These are phyloP conservation scores for Ceratocystis ficicola DNA, from an alignment of 2,329 filamentous ascomycete genomes.

Conservation along the genomic window DNA sequence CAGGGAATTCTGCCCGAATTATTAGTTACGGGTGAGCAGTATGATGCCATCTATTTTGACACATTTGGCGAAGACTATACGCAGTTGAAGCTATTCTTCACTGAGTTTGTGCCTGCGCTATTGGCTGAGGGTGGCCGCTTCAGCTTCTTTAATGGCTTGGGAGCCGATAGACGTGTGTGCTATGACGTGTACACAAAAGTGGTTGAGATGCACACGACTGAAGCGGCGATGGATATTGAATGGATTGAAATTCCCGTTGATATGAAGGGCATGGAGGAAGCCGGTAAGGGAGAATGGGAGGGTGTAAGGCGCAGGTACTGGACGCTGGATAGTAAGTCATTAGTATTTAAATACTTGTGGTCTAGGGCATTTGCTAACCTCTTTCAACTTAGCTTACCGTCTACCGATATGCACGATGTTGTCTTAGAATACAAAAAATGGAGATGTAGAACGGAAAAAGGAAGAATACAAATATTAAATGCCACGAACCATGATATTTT, in stretches of 20 bases:
- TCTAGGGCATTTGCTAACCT: conserved; percentile 26
- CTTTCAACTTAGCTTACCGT: conserved; percentile 45
- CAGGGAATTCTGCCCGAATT: conserved; percentile 64
- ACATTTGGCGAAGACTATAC: conserved; percentile 92
- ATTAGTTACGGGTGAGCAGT: conserved; percentile 54
- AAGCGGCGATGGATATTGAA: conserved; percentile 79
- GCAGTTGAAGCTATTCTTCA: conserved; percentile 76
- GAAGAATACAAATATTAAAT: conserved; percentile 4
- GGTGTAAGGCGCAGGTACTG: conserved; percentile 83
- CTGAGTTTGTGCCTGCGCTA: conserved; percentile 69
- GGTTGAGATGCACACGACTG: conserved; percentile 77
- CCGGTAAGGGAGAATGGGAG: conserved; percentile 67
- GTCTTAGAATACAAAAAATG: conserved; percentile 33
- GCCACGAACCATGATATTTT: not conserved
- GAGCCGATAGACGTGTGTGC: conserved; percentile 81
- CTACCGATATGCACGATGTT: conserved; percentile 65
- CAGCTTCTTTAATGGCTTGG: conserved; percentile 82
- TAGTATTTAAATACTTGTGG: conserved; percentile 12
- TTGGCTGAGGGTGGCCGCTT: conserved; percentile 63
- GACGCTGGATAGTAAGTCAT: conserved; percentile 57
- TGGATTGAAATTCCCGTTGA: conserved; percentile 72
- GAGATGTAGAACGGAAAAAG: not conserved
- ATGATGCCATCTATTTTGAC: conserved; percentile 92
- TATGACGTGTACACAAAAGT: conserved; percentile 95
- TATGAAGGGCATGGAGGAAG: conserved; percentile 48